Evolutionary conservation across 1,284 basidiomycete genomes (phyloP).

Genomic region (Cystobasidium pallidum): DNA sequence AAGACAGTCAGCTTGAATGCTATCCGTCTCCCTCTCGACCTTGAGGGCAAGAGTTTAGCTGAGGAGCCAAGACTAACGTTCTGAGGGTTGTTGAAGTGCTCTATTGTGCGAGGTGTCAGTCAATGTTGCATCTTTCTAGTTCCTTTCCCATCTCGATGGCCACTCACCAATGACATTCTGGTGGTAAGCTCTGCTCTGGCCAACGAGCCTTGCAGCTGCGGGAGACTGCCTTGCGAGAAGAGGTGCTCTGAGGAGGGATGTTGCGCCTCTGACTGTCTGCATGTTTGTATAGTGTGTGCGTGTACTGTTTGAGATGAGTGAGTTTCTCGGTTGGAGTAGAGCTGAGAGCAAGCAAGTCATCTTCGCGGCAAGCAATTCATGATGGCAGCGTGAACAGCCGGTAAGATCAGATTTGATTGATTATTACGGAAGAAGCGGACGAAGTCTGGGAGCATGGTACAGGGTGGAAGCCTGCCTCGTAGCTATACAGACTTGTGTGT

Average conservation of each 20-base stretch:
- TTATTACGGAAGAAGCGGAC: neutral
- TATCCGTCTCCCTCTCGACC: neutral
- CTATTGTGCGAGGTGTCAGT: neutral
- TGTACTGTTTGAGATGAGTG: neutral
- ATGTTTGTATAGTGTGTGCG: neutral
- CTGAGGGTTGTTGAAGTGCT: conserved; percentile 80
- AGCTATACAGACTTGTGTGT: neutral
- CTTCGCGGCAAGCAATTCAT: neutral
- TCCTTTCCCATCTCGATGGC: neutral
- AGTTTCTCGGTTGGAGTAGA: neutral
- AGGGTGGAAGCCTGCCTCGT: neutral
- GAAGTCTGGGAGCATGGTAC: neutral
- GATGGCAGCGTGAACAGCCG: neutral
- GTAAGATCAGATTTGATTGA: neutral
- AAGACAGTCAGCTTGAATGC: neutral
- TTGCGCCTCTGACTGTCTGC: conserved; percentile 33
- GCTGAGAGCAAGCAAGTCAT: neutral
- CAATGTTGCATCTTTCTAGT: neutral
- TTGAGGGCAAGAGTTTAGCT: neutral
- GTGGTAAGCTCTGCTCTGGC: conserved; percentile 69
- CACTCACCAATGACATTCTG: conserved; percentile 80
- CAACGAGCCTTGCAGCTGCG: conserved; percentile 24
- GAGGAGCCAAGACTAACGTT: conserved; percentile 66
- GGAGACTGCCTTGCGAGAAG: conserved; percentile 28
- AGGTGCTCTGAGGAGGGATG: conserved; percentile 32